These are phyloP conservation scores for Moesziomyces antarcticus DNA, from an alignment of 1,284 basidiomycete genomes.

Conservation along the genomic window DNA sequence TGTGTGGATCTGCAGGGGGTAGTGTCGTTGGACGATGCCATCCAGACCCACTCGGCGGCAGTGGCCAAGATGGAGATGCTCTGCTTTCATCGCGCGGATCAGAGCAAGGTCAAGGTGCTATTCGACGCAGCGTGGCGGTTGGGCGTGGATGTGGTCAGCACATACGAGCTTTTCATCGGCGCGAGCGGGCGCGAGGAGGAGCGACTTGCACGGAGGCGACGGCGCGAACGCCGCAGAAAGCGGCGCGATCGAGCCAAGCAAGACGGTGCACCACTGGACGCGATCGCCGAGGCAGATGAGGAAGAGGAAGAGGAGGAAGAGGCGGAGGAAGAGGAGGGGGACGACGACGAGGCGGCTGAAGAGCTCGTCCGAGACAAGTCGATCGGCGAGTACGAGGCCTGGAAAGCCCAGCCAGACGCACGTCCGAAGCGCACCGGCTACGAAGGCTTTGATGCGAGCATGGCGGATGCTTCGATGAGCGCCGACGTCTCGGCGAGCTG, in stretches of 20 bases:
- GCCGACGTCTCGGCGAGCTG: slow-evolving; percentile 26
- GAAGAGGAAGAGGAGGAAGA: slow-evolving; percentile 41
- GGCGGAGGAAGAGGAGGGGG: slow-evolving; percentile 17
- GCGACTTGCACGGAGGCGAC: slow-evolving; percentile 19
- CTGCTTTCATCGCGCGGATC: slow-evolving; percentile 33
- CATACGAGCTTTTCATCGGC: slow-evolving; percentile 34
- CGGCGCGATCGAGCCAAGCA: slow-evolving; percentile 29
- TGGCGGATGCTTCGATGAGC: slow-evolving; percentile 32
- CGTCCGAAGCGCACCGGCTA: not conserved
- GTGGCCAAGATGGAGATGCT: slow-evolving; percentile 28
- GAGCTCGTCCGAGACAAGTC: not conserved
- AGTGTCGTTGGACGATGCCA: slow-evolving; percentile 32
- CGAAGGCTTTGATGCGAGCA: slow-evolving; percentile 8
- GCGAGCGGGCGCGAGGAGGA: slow-evolving; percentile 32
- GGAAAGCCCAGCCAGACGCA: not conserved
- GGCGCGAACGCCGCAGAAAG: slow-evolving; percentile 31
- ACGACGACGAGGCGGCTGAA: slow-evolving; percentile 2
- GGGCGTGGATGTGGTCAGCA: slow-evolving; percentile 31
- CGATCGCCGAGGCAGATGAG: slow-evolving; percentile 38
- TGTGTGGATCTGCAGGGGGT: slow-evolving; percentile 10
- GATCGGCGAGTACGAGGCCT: not conserved
- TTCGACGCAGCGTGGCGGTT: slow-evolving; percentile 24
- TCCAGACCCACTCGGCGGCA: slow-evolving; percentile 20
- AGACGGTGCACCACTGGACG: slow-evolving; percentile 30
- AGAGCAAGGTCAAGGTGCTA: slow-evolving; percentile 27